Evolutionary conservation across 108 stramenopile genomes (phyloP), one percentile per base, ranked within the genome.

Genomic region (Pseudonitzschia multiseries): DNA sequence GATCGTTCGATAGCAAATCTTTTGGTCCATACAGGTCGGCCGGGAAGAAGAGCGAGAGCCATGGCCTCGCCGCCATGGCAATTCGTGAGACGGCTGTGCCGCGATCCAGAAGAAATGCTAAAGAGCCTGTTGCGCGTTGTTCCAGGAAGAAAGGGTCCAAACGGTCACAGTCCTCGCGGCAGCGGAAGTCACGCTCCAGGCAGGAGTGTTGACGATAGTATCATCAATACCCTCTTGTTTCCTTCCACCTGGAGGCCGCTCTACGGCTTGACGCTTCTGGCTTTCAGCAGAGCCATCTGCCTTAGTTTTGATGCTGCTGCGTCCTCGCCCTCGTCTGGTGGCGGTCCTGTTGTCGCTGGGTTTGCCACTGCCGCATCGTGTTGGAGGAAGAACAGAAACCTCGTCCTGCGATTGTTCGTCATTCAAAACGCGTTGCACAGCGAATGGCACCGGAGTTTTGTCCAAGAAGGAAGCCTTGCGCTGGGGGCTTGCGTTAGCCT

Each of bases 381-480:
- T 29, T 66, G 67, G 59, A 69, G 62, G 4, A 79, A 81, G 17
- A 70, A 69, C 36, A 61, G 66, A 17, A 72, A 70, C 22, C 54
- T 57, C 27, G 61, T 89, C 41, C 87, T 89, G 89, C 82, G 81
- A 44, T 69, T 76, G 32, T 85, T 82, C 40, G 53, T 91, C 54
- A 57, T 87, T 32, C 86, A 89, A 59, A 33, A 81, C 33, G 76
- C 84, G 10, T 76, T 91, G 59, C 74, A 86, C 8, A 87, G 89
- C 59, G 93, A 93, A 71, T 93, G 93, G 93, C 77, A 85, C 43
- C 83, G 93, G 27, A 84, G 91, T 36, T 84, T 88, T 69, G 68
- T 93, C 46, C 74, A 76, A 33, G 93, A 93, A 72, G 76, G 74
- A 52, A 85, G 89, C 12, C 82, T 91, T 24, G 88, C 83, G 48